phyloP scores from a whole-genome alignment of 805 yeast genomes.

The Candida nitratophila region DNA sequence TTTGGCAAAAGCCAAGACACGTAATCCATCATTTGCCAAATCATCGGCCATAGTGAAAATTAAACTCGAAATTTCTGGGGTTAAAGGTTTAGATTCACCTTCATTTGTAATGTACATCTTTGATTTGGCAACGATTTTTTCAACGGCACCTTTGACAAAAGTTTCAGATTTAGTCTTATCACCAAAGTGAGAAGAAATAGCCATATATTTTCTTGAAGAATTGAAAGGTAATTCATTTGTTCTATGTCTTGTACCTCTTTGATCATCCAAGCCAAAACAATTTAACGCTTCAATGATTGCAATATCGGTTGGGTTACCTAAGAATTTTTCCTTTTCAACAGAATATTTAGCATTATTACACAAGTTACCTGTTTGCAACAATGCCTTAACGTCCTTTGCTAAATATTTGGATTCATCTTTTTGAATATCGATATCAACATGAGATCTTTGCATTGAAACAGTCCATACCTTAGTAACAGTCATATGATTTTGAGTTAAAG shows the following conservation, averaged over 20 bases:
- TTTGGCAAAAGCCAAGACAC: constrained; percentile 78
- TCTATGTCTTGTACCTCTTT: constrained; percentile 53
- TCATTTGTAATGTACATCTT: constrained; percentile 49
- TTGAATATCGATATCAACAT: constrained; percentile 36
- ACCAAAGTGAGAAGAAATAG: constrained; percentile 61
- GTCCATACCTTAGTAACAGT: constrained; percentile 83
- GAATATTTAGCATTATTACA: constrained; percentile 74
- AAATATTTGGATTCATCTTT: constrained; percentile 34
- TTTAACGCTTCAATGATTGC: constrained; percentile 75
- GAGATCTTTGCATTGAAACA: constrained; percentile 42
- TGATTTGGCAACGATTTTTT: constrained; percentile 58
- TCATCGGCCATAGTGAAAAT: constrained; percentile 51
- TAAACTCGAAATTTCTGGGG: constrained; percentile 36
- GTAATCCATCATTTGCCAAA: constrained; percentile 77
- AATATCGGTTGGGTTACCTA: constrained; percentile 94
- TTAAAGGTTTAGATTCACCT: constrained; percentile 56
- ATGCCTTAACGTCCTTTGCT: constrained; percentile 46
- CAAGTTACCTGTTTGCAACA: constrained; percentile 60
- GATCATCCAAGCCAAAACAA: constrained; percentile 66
- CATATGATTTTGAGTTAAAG: constrained; percentile 87
- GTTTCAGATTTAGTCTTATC: constrained; percentile 49
- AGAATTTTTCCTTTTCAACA: constrained; percentile 56
- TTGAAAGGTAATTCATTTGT: constrained; percentile 76
- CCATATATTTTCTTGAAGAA: constrained; percentile 83
- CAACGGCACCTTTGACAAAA: constrained; percentile 87